Base-by-base conservation (phyloP, 139 green algal species). In the Coelastrella sp. region DNA sequence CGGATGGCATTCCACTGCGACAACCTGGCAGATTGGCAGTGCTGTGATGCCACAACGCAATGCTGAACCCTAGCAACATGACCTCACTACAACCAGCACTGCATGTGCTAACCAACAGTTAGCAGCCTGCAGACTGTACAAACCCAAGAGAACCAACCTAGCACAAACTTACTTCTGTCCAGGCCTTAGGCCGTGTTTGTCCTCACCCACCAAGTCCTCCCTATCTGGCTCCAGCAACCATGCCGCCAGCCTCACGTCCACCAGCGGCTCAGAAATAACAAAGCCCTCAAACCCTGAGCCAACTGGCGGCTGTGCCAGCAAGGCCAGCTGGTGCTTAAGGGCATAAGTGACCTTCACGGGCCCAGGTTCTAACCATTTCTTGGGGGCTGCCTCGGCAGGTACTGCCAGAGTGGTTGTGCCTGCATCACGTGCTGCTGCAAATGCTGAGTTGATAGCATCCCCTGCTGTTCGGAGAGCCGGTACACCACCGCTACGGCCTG, bases 201-300 rank as follows among this genome's bases (percentile, higher is more conserved):
- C 64, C 16, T 79, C 64, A 14, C 20, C 66, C 68, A 73, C 5
- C 65, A 88, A 47, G 32, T 71, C 66, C 76, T 81, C 56, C 68
- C 76, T 60, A 60, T 76, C 86, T 0, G 96, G 96, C 11, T 92
- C 90, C 6, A 95, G 75, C 85, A 98, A 68, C 94, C 95, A 98
- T 19, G 94, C 82, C 6, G 95, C 93, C 4, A 98, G 90, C 5
- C 95, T 93, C 74, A 97, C 95, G 80, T 98, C 96, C 11, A 98
- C 93, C n/a, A 96, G 17, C 0, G 95, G 94, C 23, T 93, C 87
- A 0, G 16, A 17, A 23, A 96, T 61, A 57, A 85, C 8, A 47
- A 85, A 14, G 2, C n/a, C 85, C 20, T 20, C 22, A 61, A 71
- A 19, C n/a, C 68, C 71, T 32, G 59, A 66, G 22, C 7, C 61